Evolutionary conservation across 1,284 basidiomycete genomes (phyloP).

Genomic region (Sphagnurus paluster): DNA sequence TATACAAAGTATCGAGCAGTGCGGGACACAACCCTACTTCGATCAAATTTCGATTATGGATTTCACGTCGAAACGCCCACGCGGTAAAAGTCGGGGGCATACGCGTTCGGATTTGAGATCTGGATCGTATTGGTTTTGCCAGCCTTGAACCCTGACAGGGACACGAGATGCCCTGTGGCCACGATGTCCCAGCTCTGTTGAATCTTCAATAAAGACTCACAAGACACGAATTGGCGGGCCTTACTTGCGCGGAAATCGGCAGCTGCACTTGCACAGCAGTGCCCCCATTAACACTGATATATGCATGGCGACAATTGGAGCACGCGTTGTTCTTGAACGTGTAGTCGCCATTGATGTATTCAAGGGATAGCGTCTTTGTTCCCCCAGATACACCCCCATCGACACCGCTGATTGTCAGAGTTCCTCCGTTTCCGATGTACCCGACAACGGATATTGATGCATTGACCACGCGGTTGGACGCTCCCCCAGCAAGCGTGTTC

Average conservation of each 20-base stretch:
- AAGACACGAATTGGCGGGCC: constrained; percentile 10
- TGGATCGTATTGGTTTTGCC: constrained; percentile 43
- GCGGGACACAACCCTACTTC: too few relatives aligned
- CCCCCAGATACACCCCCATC: constrained; percentile 43
- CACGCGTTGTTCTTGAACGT: constrained; percentile 43
- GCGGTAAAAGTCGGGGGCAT: constrained; percentile 41
- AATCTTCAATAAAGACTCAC: constrained; percentile 5
- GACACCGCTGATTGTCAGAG: constrained; percentile 40
- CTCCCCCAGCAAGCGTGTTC: constrained; percentile 41
- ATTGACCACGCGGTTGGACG: constrained; percentile 38
- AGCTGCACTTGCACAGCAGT: constrained; percentile 42
- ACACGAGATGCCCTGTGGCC: constrained; percentile 39
- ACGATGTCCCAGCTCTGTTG: constrained; percentile 45
- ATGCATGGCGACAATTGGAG: constrained; percentile 48
- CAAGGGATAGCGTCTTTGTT: constrained; percentile 42
- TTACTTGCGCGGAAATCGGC: constrained; percentile 49
- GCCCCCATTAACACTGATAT: constrained; percentile 47
- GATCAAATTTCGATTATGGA: neutral
- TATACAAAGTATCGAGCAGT: too few relatives aligned
- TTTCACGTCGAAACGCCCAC: constrained; percentile 35
- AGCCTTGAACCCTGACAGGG: constrained; percentile 40
- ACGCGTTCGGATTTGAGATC: constrained; percentile 41
- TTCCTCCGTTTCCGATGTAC: constrained; percentile 43
- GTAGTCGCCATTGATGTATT: constrained; percentile 49
- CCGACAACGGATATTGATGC: constrained; percentile 41